Conservation (phyloP, 202 grass and related monocot genomes). For the Schoenoplectus triqueter region DNA sequence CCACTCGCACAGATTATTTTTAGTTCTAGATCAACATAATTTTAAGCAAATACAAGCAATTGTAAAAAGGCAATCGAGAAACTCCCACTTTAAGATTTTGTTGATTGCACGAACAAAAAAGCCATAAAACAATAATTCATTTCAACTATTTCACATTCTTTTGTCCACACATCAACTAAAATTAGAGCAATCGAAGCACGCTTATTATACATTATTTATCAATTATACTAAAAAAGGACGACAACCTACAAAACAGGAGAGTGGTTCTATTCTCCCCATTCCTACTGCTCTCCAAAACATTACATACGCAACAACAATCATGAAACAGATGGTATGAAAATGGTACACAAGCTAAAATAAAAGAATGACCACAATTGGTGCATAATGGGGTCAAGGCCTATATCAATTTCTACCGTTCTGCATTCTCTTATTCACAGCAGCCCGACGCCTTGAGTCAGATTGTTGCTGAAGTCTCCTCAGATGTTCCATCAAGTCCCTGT, state of each 20-base stretch:
- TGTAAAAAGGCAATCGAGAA: background rate
- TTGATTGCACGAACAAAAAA: background rate
- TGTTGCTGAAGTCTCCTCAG: conserved; percentile 91
- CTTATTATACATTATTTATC: conserved; percentile 23
- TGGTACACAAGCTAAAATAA: conserved; percentile 7
- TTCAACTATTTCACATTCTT: background rate
- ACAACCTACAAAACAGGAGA: background rate
- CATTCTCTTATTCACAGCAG: conserved; percentile 89
- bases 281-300: conserved; percentile 6
- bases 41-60: background rate
- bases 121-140: no score
- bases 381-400: conserved; percentile 7
- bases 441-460: conserved; percentile 90
- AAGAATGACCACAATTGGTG: conserved; percentile 11
- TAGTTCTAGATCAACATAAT: background rate
- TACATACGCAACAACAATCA: conserved; percentile 29
- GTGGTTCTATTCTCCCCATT: conserved; percentile 5
- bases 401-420: conserved; percentile 47
- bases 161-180: background rate
- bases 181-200: conserved; percentile 1
- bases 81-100: background rate
- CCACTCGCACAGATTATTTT: no score
- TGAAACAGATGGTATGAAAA: conserved; percentile 21
- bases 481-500: conserved; percentile 97
- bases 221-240: conserved; percentile 13